Evolutionary conservation across 345 rosid genomes (phyloP).

Genomic region (Murraya paniculata): DNA sequence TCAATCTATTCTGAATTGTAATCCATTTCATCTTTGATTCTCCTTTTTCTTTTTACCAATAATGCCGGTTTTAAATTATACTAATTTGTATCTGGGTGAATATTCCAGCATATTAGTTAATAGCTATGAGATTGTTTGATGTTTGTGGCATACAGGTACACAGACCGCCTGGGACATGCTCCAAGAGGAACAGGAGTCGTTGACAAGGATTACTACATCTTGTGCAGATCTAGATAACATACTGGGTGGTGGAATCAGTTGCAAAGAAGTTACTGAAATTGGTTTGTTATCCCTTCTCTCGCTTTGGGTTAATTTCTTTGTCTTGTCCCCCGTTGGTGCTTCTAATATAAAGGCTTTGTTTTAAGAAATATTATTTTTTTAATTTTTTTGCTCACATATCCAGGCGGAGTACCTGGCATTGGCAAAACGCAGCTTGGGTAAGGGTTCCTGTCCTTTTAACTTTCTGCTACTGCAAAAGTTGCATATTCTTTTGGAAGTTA

Average conservation of each 20-base stretch:
- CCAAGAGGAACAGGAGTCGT: slow-evolving; percentile 52
- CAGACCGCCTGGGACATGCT: slow-evolving; percentile 95
- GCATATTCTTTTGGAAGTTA: slow-evolving; percentile 7
- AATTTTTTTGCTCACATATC: slow-evolving; percentile 2
- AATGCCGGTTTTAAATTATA: neutral
- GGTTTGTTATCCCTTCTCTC: slow-evolving; percentile 37
- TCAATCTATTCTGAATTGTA: slow-evolving; percentile 47
- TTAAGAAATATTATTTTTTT: neutral
- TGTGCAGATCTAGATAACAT: slow-evolving; percentile 77
- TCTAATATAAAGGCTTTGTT: neutral
- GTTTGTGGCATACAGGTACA: slow-evolving; percentile 46
- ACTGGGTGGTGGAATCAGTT: slow-evolving; percentile 84
- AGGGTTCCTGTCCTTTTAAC: slow-evolving; percentile 19
- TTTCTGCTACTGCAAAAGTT: neutral
- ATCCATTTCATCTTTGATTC: neutral
- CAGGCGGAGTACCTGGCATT: slow-evolving; percentile 89
- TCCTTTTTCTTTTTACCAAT: neutral
- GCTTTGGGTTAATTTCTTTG: neutral
- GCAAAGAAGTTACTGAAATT: slow-evolving; percentile 92
- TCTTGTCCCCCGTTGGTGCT: neutral
- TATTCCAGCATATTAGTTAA: no score
- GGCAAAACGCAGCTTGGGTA: slow-evolving; percentile 98
- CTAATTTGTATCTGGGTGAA: neutral
- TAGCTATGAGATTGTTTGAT: neutral
- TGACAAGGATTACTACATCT: slow-evolving; percentile 71